Evolutionary conservation across 805 yeast genomes (phyloP).

Genomic region (Cyberlindnera japonica): DNA sequence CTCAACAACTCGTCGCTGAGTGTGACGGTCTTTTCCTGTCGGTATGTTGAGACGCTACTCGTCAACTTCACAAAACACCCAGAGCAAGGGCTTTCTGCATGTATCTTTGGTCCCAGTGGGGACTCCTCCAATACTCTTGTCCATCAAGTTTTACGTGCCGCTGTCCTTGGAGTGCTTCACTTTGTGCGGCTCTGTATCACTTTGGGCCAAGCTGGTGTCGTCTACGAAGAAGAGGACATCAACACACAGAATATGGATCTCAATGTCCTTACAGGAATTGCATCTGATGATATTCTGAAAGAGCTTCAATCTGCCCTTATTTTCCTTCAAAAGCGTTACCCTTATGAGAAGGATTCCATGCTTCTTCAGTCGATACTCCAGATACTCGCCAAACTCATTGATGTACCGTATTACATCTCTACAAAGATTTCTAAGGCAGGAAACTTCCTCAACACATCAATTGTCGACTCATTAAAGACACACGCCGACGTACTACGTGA

Average conservation of each 20-base stretch:
- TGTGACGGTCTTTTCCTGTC: constrained; percentile 73
- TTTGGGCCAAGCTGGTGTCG: constrained; percentile 52
- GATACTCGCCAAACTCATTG: constrained; percentile 21
- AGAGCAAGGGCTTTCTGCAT: constrained; percentile 9
- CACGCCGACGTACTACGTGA: constrained; percentile 11
- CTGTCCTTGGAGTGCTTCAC: constrained; percentile 50
- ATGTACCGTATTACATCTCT: constrained; percentile 19
- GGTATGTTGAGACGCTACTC: constrained; percentile 63
- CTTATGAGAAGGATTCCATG: constrained; percentile 20
- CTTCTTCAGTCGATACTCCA: constrained; percentile 20
- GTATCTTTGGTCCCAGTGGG: constrained; percentile 11
- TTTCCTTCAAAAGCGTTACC: constrained; percentile 29
- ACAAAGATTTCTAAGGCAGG: constrained; percentile 15
- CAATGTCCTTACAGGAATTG: constrained; percentile 34
- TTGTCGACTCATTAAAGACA: constrained; percentile 13
- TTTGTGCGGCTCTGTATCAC: constrained; percentile 45
- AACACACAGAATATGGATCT: constrained; percentile 60
- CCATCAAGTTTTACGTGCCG: constrained; percentile 48
- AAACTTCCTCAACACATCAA: constrained; percentile 12
- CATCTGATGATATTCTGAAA: constrained; percentile 19
- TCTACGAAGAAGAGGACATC: constrained; percentile 74
- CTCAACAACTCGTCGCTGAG: constrained; percentile 67
- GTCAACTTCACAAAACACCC: constrained; percentile 34
- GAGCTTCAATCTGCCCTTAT: constrained; percentile 33
- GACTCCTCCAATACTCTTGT: constrained; percentile 34